Evolutionary conservation across 2,329 filamentous ascomycete species (phyloP).

Genomic region (Colletotrichum sansevieriae): DNA sequence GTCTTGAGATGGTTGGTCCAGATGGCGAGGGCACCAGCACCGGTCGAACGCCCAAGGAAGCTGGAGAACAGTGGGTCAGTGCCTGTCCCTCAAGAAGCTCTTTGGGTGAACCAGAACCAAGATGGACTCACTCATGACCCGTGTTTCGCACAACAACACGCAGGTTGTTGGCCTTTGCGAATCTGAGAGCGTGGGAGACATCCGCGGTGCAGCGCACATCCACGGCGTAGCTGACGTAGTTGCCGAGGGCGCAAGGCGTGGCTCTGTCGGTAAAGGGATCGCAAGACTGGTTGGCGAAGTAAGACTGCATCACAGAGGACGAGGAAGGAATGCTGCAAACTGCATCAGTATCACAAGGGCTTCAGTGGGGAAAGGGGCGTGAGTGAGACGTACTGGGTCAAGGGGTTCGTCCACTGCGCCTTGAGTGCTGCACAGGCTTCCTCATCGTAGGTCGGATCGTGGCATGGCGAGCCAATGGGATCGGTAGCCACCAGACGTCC

Average conservation of each 20-base stretch:
- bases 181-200: slow-evolving; percentile 50
- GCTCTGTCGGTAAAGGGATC: slow-evolving; percentile 54
- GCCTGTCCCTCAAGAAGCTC: neutral
- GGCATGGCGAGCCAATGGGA: slow-evolving; percentile 67
- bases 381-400: slow-evolving; percentile 51
- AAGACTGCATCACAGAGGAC: slow-evolving; percentile 57
- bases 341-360: slow-evolving; percentile 19
- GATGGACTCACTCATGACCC: slow-evolving; percentile 47
- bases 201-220: slow-evolving; percentile 50
- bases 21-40: slow-evolving; percentile 53
- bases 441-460: slow-evolving; percentile 60
- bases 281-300: slow-evolving; percentile 54
- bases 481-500: slow-evolving; percentile 65
- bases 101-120: accelerated
- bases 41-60: slow-evolving; percentile 53
- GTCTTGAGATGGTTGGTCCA: slow-evolving; percentile 57
- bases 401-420: slow-evolving; percentile 51
- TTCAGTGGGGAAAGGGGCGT: neutral
- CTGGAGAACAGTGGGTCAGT: slow-evolving; percentile 12
- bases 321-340: slow-evolving; percentile 50
- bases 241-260: slow-evolving; percentile 59
- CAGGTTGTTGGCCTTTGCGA: slow-evolving; percentile 51
- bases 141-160: slow-evolving; percentile 54
- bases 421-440: slow-evolving; percentile 56
- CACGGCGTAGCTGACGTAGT: slow-evolving; percentile 58